phyloP scores from a whole-genome alignment of 2,329 filamentous ascomycete species.

The Colletotrichum cereale region DNA sequence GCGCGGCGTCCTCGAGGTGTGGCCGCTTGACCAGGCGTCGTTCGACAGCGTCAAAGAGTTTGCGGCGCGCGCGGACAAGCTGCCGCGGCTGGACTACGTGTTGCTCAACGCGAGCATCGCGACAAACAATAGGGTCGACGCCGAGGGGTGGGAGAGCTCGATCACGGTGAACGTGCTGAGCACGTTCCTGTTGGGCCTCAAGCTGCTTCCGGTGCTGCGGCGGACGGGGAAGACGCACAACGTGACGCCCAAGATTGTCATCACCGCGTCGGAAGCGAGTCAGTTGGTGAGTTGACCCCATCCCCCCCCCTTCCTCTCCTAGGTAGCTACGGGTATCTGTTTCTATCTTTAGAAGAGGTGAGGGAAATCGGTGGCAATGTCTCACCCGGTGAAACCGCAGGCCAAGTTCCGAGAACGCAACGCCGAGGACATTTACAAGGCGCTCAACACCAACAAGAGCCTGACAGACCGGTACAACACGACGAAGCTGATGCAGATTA shows the following conservation, averaged over 20 bases:
- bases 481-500: conserved; percentile 51
- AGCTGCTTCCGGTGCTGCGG: conserved; percentile 57
- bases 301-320: too few relatives aligned
- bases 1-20: conserved; percentile 54
- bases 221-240: conserved; percentile 50
- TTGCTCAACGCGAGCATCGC: conserved; percentile 53
- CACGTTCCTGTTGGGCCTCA: conserved; percentile 58
- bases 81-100: conserved; percentile 53
- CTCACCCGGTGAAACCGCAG: conserved; percentile 36
- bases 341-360: neutral
- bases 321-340: neutral
- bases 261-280: conserved; percentile 57
- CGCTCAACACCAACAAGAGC: conserved; percentile 46
- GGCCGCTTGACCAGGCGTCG: conserved; percentile 56
- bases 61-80: conserved; percentile 44
- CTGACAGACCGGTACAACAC: conserved; percentile 52
- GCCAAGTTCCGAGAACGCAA: conserved; percentile 51
- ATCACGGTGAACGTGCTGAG: conserved; percentile 62
- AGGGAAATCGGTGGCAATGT: neutral
- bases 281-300: conserved; percentile 39
- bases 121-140: conserved; percentile 21
- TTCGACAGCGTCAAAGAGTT: conserved; percentile 51
- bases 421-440: conserved; percentile 49
- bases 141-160: conserved; percentile 57
- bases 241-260: conserved; percentile 50